These are phyloP conservation scores for Leptomonas pyrrhocoris DNA, from an alignment of 208 protist genomes.

Conservation along the genomic window DNA sequence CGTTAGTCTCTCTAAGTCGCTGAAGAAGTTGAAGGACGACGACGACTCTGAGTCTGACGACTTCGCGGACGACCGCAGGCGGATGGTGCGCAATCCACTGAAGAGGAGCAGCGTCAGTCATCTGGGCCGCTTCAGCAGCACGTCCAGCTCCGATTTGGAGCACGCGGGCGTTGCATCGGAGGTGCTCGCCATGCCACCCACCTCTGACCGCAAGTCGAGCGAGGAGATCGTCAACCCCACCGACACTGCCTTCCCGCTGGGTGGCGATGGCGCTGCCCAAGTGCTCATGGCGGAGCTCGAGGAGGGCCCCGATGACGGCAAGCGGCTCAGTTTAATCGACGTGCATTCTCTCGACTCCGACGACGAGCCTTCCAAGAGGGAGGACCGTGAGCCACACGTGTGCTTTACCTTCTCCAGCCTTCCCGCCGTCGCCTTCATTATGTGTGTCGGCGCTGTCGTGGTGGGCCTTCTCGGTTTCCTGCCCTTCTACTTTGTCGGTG, in stretches of 20 bases:
- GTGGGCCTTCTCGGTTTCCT: constrained; percentile 62
- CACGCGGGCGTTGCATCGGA: constrained; percentile 9
- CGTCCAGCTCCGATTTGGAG: constrained; percentile 26
- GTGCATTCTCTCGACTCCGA: constrained; percentile 32
- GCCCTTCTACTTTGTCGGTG: constrained; percentile 60
- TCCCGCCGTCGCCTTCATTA: constrained; percentile 46
- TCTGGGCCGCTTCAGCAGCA: constrained; percentile 22
- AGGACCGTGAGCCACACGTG: constrained; percentile 24
- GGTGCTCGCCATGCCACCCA: constrained; percentile 5
- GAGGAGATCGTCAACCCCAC: constrained; percentile 13
- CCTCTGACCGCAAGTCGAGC: constrained; percentile 17
- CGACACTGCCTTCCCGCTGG: constrained; percentile 7
- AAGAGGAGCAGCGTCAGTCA: constrained; percentile 6
- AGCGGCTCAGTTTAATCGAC: constrained; percentile 28
- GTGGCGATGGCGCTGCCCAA: constrained; percentile 20
- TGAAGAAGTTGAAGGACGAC: constrained; percentile 16
- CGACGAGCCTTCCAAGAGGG: constrained; percentile 19
- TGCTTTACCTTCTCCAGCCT: constrained; percentile 47
- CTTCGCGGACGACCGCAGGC: constrained; percentile 23
- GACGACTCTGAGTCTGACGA: constrained; percentile 21
- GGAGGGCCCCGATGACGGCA: constrained; percentile 22
- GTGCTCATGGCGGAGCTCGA: constrained; percentile 19
- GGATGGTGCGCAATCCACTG: constrained; percentile 36
- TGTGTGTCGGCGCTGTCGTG: constrained; percentile 54
- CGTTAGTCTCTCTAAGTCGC: constrained; percentile 17